These are phyloP conservation scores for Starmerella floricola DNA, from an alignment of 805 yeast genomes.

Conservation along the genomic window DNA sequence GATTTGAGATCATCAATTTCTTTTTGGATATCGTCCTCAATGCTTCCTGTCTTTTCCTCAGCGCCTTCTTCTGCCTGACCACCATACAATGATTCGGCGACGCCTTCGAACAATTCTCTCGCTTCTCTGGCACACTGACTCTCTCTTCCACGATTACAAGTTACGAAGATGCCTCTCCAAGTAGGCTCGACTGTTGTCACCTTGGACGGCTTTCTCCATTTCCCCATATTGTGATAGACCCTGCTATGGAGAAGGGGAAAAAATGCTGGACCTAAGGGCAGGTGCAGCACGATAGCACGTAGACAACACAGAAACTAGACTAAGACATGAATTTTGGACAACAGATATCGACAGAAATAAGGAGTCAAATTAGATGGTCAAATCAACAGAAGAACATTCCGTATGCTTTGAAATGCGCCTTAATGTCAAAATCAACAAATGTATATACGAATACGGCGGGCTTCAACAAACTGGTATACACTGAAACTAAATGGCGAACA, in stretches of 20 bases:
- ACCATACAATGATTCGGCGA: constrained; percentile 29
- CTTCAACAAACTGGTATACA: too few species aligned
- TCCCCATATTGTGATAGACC: constrained; percentile 6
- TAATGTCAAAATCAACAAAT: too few species aligned
- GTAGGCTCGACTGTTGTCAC: constrained; percentile 52
- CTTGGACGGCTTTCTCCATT: constrained; percentile 17
- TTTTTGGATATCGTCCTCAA: constrained; percentile 63
- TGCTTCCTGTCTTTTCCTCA: constrained; percentile 33
- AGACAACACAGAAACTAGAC: too few species aligned
- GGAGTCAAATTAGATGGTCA: too few species aligned
- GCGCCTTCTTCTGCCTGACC: not conserved
- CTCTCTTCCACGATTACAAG: constrained; percentile 77
- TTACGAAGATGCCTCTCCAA: constrained; percentile 77
- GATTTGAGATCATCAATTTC: constrained; percentile 51
- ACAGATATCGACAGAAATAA: too few species aligned
- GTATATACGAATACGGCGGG: too few species aligned
- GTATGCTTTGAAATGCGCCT: too few species aligned
- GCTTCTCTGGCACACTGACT: constrained; percentile 21
- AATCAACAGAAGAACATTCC: too few species aligned
- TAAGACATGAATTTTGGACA: too few species aligned
- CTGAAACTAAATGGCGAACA: not conserved
- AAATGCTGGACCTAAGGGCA: too few species aligned
- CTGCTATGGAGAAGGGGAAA: not conserved
- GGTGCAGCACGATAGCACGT: too few species aligned
- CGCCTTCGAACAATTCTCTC: constrained; percentile 22